Base-by-base conservation (phyloP, 345 rosid species). In the Aquilaria yunnanensis region DNA sequence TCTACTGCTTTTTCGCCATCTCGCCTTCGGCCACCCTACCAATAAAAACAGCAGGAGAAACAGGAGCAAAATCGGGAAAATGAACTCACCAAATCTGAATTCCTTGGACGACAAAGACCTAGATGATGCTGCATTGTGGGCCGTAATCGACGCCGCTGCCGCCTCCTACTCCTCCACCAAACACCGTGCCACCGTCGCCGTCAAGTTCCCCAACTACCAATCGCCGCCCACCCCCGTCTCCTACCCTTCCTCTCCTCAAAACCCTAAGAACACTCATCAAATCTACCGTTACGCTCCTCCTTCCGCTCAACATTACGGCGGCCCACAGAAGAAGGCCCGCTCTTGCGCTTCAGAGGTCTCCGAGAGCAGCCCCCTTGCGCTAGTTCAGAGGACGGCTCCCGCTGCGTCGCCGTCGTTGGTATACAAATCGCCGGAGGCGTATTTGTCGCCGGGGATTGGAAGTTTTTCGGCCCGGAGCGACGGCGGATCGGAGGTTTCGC, bases 121-220 rank as follows among this genome's bases (percentile, higher is more conserved):
- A 31, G 99, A 94, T 71, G 99, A 94, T 70, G 97, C 95, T 52
- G 84, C 92, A 51, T 64, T 94, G 46, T 90, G 99, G 99, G 97
- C 96, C 13, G 83, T 90, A 4, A 86, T 94, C 56, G 99, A 90
- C 80, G 85, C 96, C 46, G 92, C 96, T 48, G 94, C 87, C 56
- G 89, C 96, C 23, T 81, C 92, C 51, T 75, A 75, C 62, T 77
- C 83, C 66, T 70, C 78, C 80, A 78, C 82, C 67, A 83, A 76
- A 59, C 58, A 83, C 57, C 80, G 84, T 57, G 88, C 82, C 59
- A 81, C 84, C 31, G 81, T 85, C 56, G 73, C 86, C 33, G 61
- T 83, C 74, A 81, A 66, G 70, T 80, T 70, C 82, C 74, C 92
- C 8, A 80, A 75, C 51, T 64, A 59, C 80, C 85, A 75, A 10